These are phyloP conservation scores for Eucalyptus curtisii DNA, from an alignment of 345 rosid genomes.

Conservation along the genomic window DNA sequence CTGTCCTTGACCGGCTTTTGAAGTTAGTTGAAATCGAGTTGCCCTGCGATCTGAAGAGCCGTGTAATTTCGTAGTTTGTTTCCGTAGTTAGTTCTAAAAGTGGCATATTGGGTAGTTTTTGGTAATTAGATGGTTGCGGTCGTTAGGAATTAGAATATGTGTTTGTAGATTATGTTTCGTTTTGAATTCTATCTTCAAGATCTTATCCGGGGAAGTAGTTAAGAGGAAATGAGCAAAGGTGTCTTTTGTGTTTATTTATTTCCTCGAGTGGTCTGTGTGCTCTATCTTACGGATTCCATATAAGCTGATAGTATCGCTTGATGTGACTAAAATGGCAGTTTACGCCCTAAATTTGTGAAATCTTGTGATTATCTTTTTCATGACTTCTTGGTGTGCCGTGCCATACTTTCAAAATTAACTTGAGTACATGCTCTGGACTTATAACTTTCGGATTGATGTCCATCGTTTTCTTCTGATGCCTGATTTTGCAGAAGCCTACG, in stretches of 20 bases:
- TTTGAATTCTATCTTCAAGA: not conserved
- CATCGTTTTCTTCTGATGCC: not conserved
- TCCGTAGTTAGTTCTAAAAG: not conserved
- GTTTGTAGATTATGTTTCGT: not conserved
- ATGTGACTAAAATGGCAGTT: not conserved
- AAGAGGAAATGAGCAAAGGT: not conserved
- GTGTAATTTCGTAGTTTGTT: not conserved
- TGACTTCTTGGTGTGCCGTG: not conserved
- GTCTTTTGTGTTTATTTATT: not conserved
- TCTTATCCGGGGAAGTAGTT: not conserved
- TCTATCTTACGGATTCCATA: not conserved
- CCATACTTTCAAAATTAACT: not conserved
- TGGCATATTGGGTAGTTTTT: not conserved
- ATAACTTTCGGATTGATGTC: not conserved
- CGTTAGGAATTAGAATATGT: not conserved
- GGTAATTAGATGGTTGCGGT: not conserved
- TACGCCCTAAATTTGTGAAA: not conserved
- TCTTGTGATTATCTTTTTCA: not conserved
- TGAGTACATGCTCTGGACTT: not conserved
- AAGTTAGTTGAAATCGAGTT: not conserved
- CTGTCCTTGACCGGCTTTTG: not conserved
- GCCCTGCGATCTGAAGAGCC: not conserved
- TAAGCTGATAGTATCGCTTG: not conserved
- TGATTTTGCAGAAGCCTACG: constrained; percentile 16
- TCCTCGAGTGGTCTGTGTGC: not conserved